Conservation (phyloP, 495 filamentous ascomycete species). For the Penicillium herquei region DNA sequence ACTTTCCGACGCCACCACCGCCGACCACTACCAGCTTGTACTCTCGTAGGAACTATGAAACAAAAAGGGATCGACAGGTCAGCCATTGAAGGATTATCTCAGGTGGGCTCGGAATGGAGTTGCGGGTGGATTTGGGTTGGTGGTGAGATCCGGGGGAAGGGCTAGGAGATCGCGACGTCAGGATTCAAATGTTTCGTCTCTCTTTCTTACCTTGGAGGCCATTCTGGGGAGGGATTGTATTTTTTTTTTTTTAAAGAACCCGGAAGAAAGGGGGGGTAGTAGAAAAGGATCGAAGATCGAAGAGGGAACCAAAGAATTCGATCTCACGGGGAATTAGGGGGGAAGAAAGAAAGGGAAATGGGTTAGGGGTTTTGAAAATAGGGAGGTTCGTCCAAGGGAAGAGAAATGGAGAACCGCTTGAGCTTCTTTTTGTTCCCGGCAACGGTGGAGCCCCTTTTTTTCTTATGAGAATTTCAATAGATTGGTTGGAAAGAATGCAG, state of each 20-base stretch:
- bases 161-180: not conserved
- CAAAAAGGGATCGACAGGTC: conserved; percentile 2
- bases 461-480: not conserved
- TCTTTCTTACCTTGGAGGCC: conserved; percentile 34
- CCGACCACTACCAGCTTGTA: conserved; percentile 99
- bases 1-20: conserved; percentile 97
- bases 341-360: not conserved
- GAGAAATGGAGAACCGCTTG: conserved; percentile 2
- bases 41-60: conserved; percentile 82
- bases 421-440: conserved; percentile 11
- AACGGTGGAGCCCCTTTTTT: conserved; percentile 7
- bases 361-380: not conserved
- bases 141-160: conserved; percentile 1
- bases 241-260: not conserved
- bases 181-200: not conserved
- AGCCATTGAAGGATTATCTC: conserved; percentile 13
- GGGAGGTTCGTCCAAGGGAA: conserved; percentile 9
- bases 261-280: conserved; percentile 8
- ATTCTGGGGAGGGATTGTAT: conserved; percentile 14
- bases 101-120: not conserved
- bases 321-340: not conserved
- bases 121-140: not conserved
- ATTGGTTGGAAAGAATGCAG: not conserved
- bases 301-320: not conserved
- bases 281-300: conserved; percentile 4